Percentiles rank a stretch among this genome's conserved stretches.
Conservation (phyloP, 2,329 filamentous ascomycete species). For the Colletotrichum neosansevieriae region DNA sequence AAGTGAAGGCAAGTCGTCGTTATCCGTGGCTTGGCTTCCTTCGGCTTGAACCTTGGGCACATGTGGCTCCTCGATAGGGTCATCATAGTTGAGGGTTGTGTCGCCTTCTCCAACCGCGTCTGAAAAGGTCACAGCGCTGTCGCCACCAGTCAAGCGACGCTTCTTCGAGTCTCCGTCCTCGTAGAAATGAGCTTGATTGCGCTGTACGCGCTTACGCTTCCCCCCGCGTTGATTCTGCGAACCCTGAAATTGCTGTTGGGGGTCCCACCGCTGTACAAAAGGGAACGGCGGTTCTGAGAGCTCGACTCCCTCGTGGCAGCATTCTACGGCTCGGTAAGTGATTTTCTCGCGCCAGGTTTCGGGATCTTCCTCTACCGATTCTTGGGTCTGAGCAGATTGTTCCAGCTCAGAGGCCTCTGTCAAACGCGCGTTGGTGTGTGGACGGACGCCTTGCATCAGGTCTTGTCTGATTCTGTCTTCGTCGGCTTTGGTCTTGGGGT, state of each 20-base stretch:
- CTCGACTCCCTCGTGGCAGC: slow-evolving; percentile 75
- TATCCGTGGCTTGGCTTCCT: slow-evolving; percentile 59
- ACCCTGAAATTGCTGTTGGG: slow-evolving; percentile 68
- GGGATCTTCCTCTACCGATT: slow-evolving; percentile 56
- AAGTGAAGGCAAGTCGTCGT: slow-evolving; percentile 73
- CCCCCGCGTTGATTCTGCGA: slow-evolving; percentile 52
- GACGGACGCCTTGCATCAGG: slow-evolving; percentile 67
- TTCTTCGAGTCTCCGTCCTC: slow-evolving; percentile 47
- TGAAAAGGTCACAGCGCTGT: slow-evolving; percentile 24
- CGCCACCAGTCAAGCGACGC: slow-evolving; percentile 20
- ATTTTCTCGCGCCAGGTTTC: slow-evolving; percentile 82
- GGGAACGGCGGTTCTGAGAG: slow-evolving; percentile 87
- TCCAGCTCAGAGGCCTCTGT: slow-evolving; percentile 31
- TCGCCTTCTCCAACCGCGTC: slow-evolving; percentile 42
- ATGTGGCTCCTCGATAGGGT: slow-evolving; percentile 43
- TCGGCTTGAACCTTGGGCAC: slow-evolving; percentile 47
- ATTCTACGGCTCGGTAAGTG: slow-evolving; percentile 84
- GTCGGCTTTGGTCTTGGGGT: slow-evolving; percentile 76
- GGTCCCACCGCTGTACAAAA: slow-evolving; percentile 90
- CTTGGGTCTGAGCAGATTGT: slow-evolving; percentile 20
- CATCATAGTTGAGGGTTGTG: slow-evolving; percentile 56
- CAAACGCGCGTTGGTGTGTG: slow-evolving; percentile 43
- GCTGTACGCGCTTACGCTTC: slow-evolving; percentile 63
- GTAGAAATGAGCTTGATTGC: slow-evolving; percentile 56
- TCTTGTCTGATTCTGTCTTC: slow-evolving; percentile 72